phyloP scores from a whole-genome alignment of 1,139 yeast genomes.

The Wickerhamiella infanticola region DNA sequence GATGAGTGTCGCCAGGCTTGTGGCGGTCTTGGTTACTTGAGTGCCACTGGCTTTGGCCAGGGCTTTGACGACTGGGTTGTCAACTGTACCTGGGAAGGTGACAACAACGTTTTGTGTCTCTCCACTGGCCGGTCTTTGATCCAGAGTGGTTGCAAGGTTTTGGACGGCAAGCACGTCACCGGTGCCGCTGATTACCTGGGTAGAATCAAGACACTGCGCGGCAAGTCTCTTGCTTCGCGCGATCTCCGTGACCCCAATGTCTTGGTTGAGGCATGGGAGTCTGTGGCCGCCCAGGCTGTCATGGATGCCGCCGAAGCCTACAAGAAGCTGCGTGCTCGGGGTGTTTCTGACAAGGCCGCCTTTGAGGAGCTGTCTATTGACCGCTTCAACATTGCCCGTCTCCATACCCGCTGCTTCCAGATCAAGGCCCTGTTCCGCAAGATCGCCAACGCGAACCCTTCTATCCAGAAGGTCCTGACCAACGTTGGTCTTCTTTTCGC shows the following conservation, averaged over 20 bases:
- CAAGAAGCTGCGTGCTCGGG: constrained; percentile 18
- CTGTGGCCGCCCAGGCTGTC: constrained; percentile 23
- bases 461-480: constrained; percentile 27
- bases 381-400: constrained; percentile 30
- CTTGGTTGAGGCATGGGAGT: constrained; percentile 25
- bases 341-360: constrained; percentile 23
- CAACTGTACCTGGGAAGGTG: constrained; percentile 95
- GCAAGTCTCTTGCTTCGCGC: constrained; percentile 7
- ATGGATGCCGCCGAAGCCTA: constrained; percentile 17
- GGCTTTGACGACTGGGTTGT: constrained; percentile 82
- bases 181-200: constrained; percentile 14
- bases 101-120: constrained; percentile 65
- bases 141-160: constrained; percentile 17
- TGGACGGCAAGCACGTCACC: constrained; percentile 17
- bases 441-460: constrained; percentile 17
- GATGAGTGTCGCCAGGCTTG: constrained; percentile 81
- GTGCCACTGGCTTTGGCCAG: constrained; percentile 73
- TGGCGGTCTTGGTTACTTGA: constrained; percentile 86
- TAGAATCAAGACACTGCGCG: constrained; percentile 3
- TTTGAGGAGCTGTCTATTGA: constrained; percentile 31
- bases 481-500: constrained; percentile 48
- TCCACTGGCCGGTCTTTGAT: constrained; percentile 42
- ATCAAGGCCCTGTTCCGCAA: constrained; percentile 26
- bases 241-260: constrained; percentile 16
- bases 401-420: constrained; percentile 28